Percentiles rank a stretch among this genome's conserved stretches.
phyloP scores from a whole-genome alignment of 805 yeast genomes.

The Vanderwaltozyma yarrowii region DNA sequence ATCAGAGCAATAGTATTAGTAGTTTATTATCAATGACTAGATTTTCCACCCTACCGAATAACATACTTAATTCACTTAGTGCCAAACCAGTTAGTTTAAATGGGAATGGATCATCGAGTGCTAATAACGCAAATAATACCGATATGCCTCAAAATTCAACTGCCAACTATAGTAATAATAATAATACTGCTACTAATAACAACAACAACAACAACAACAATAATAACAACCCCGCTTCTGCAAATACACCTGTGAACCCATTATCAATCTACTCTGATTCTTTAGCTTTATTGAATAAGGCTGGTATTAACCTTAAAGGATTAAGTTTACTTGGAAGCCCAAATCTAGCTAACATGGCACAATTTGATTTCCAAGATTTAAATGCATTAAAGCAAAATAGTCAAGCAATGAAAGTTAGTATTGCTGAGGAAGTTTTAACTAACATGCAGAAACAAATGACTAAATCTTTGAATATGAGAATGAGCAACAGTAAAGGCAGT shows the following conservation, averaged over 20 bases:
- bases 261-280: slow-evolving; percentile 1
- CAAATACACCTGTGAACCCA: not conserved
- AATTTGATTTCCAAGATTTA: slow-evolving; percentile 18
- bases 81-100: too few relatives aligned
- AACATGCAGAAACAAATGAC: slow-evolving; percentile 21
- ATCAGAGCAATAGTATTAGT: slow-evolving; percentile 2
- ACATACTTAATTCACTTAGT: not conserved
- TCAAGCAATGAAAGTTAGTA: slow-evolving; percentile 11
- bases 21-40: slow-evolving; percentile 3
- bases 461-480: not conserved
- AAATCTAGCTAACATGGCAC: not conserved
- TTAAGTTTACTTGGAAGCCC: not conserved
- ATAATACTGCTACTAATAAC: not conserved
- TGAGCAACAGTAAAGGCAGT: not conserved
- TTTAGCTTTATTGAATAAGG: slow-evolving; percentile 1
- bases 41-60: slow-evolving; percentile 1
- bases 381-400: slow-evolving; percentile 8
- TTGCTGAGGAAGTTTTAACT: slow-evolving; percentile 25
- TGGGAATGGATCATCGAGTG: not conserved
- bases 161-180: not conserved
- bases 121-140: not conserved
- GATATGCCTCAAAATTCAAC: too few relatives aligned
- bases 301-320: slow-evolving; percentile 6
- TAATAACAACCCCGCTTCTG: not conserved
- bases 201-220: not conserved